A percentile compares a stretch with the other conserved stretches of the same genome.
phyloP scores from a whole-genome alignment of 176 grass and related monocot species.

The Bothriochloa decipiens region DNA sequence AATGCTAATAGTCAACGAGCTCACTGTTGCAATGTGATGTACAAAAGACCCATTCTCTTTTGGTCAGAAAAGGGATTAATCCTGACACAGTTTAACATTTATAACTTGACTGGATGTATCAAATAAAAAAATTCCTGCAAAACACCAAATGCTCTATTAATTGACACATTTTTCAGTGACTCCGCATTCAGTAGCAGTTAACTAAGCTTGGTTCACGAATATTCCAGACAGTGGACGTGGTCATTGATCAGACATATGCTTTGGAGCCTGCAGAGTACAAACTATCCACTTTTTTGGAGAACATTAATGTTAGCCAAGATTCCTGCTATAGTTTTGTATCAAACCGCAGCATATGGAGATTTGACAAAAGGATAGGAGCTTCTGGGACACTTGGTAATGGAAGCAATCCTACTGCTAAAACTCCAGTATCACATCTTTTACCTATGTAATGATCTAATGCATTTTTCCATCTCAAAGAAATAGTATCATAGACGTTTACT shows the following conservation, averaged over 20 bases:
- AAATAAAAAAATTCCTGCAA: background rate
- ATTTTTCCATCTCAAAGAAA: constrained; percentile 20
- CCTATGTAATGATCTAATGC: constrained; percentile 17
- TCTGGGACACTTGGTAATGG: constrained; percentile 68
- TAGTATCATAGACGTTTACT: constrained; percentile 10
- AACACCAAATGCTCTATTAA: constrained; percentile 22
- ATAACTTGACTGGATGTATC: background rate
- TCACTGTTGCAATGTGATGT: constrained; percentile 5
- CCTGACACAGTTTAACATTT: constrained; percentile 9
- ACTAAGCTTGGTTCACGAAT: constrained; percentile 31
- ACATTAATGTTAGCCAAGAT: constrained; percentile 59
- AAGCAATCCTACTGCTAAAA: constrained; percentile 31
- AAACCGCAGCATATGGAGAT: constrained; percentile 86
- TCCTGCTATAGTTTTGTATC: constrained; percentile 79
- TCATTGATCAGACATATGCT: constrained; percentile 86
- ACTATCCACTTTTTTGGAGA: constrained; percentile 83
- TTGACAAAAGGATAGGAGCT: constrained; percentile 73
- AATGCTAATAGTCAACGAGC: background rate
- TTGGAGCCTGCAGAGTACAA: constrained; percentile 66
- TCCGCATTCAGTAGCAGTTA: background rate
- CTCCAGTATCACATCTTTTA: constrained; percentile 8
- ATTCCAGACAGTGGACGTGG: constrained; percentile 89
- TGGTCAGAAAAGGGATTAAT: background rate
- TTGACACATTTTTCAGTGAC: constrained; percentile 20
- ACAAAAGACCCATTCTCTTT: background rate